These are phyloP conservation scores for Escovopsis weberi DNA, from an alignment of 2,329 filamentous ascomycete species.

Conservation along the genomic window DNA sequence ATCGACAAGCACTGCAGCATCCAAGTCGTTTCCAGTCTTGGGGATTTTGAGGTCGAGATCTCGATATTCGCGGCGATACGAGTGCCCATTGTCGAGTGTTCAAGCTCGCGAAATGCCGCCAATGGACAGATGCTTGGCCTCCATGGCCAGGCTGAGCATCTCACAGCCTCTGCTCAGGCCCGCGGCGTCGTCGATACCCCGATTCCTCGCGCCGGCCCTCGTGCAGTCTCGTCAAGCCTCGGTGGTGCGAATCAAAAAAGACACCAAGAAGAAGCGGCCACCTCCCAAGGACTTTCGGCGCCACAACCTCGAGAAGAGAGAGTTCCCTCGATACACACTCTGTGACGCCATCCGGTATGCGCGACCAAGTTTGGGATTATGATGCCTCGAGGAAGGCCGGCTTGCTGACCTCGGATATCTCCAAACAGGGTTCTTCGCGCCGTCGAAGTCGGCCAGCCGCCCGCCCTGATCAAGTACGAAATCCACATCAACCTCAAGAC, in stretches of 20 bases:
- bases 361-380: no score
- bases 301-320: constrained; percentile 50
- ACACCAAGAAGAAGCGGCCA: constrained; percentile 43
- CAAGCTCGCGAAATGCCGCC: constrained; percentile 28
- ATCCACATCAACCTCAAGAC: constrained; percentile 71
- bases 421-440: constrained; percentile 67
- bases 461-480: constrained; percentile 72
- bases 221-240: constrained; percentile 29
- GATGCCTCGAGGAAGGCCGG: no score
- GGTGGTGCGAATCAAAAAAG: constrained; percentile 33
- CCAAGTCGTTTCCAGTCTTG: no score
- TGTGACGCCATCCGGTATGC: constrained; percentile 82
- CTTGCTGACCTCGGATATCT: not conserved
- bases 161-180: constrained; percentile 26
- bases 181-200: constrained; percentile 28
- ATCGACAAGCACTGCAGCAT: no score
- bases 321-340: constrained; percentile 56
- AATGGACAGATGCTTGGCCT: constrained; percentile 38
- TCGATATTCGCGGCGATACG: no score
- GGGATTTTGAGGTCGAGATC: no score
- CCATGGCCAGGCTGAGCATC: constrained; percentile 36
- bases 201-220: constrained; percentile 32
- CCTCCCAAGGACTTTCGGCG: constrained; percentile 50
- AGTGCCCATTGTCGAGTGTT: no score
- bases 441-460: constrained; percentile 73